A percentile compares a stretch with the other conserved stretches of the same genome.
Conservation (phyloP, 306 rosid genomes). For the Rosa rugosa region DNA sequence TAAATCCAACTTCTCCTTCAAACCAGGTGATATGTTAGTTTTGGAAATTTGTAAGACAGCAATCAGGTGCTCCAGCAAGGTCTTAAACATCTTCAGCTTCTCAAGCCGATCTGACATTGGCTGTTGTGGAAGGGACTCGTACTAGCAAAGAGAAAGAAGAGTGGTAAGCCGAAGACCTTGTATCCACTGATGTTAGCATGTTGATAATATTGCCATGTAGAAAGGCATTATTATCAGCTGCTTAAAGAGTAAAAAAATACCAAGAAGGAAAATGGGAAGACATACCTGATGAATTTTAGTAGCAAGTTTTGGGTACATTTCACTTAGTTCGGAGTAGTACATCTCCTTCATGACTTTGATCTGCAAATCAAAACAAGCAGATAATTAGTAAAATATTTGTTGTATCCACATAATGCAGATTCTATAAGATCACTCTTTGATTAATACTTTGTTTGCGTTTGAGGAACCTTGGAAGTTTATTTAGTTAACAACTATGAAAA, state of each 20-base stretch:
- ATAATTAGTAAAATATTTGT: slow-evolving; percentile 9
- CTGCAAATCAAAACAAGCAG: slow-evolving; percentile 40
- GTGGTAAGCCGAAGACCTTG: neutral
- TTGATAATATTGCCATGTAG: neutral
- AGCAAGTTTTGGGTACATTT: slow-evolving; percentile 56
- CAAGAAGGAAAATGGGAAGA: slow-evolving; percentile 4
- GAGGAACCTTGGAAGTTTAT: neutral
- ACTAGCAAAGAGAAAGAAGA: slow-evolving; percentile 37
- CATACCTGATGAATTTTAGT: slow-evolving; percentile 64
- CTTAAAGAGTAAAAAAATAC: slow-evolving; percentile 6
- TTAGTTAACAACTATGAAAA: neutral
- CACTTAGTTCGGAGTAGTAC: slow-evolving; percentile 58
- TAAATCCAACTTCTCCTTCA: slow-evolving; percentile 54
- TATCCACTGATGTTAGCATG: neutral
- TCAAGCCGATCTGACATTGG: slow-evolving; percentile 60
- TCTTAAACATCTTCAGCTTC: slow-evolving; percentile 49
- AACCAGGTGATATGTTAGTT: slow-evolving; percentile 25
- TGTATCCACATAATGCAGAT: neutral
- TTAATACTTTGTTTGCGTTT: neutral
- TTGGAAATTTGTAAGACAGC: slow-evolving; percentile 51
- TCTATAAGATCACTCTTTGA: no score
- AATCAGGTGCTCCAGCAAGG: slow-evolving; percentile 49
- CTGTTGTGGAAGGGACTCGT: slow-evolving; percentile 61
- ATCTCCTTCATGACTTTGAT: slow-evolving; percentile 64
- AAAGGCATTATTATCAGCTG: neutral